phyloP scores from a whole-genome alignment of 176 grass and related monocot species.

The Elaeis guineensis region DNA sequence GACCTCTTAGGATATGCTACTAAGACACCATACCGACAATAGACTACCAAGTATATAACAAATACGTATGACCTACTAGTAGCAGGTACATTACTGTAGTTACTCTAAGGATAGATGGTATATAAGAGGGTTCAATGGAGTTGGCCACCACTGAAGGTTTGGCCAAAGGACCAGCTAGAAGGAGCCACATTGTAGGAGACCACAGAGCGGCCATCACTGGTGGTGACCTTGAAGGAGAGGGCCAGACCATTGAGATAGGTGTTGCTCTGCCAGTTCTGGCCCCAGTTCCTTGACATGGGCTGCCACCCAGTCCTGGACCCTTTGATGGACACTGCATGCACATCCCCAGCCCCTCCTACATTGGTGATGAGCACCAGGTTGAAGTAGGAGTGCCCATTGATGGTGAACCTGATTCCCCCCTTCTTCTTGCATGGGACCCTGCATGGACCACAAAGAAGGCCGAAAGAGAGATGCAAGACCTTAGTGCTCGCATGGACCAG shows the following conservation, averaged over 20 bases:
- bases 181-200: conserved; percentile 49
- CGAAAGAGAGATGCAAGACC: no score
- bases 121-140: conserved; percentile 29
- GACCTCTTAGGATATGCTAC: no score
- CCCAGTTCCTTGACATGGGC: conserved; percentile 63
- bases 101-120: no score
- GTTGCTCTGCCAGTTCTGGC: conserved; percentile 82
- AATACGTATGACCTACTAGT: no score
- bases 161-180: conserved; percentile 59
- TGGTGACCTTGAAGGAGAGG: conserved; percentile 56
- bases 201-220: conserved; percentile 39
- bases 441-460: not conserved
- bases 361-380: conserved; percentile 63
- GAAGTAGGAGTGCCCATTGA: conserved; percentile 77
- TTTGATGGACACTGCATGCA: conserved; percentile 48
- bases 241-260: conserved; percentile 36
- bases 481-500: no score
- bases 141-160: conserved; percentile 59
- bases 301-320: conserved; percentile 41
- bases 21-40: no score
- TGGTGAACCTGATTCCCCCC: conserved; percentile 58
- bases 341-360: conserved; percentile 54
- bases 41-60: no score
- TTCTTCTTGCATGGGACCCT: conserved; percentile 53
- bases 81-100: no score